phyloP scores from a whole-genome alignment of 164 flowering plant species.

The Malania oleifera region DNA sequence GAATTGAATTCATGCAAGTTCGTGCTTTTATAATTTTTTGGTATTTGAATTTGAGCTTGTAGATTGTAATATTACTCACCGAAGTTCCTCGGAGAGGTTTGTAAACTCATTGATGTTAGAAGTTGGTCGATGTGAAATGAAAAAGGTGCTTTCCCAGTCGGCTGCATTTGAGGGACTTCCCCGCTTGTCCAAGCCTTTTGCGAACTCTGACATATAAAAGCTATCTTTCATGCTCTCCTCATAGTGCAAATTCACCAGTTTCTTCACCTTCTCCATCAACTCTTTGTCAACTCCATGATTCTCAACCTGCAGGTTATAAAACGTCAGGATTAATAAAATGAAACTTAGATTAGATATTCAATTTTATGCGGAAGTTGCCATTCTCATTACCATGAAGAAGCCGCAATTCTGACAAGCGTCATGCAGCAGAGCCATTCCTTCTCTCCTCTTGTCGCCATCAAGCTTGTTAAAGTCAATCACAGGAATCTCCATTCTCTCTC shows the following conservation, averaged over 20 bases:
- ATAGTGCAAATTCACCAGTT: conserved; percentile 48
- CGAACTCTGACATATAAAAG: conserved; percentile 52
- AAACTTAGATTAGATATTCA: neutral
- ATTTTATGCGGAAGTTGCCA: neutral
- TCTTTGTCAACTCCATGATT: conserved; percentile 62
- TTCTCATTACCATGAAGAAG: conserved; percentile 47
- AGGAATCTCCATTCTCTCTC: conserved; percentile 50
- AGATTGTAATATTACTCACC: conserved; percentile 30
- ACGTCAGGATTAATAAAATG: neutral
- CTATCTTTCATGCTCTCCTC: conserved; percentile 44
- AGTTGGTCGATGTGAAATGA: conserved; percentile 57
- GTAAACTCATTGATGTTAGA: conserved; percentile 41
- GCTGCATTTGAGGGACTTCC: conserved; percentile 14
- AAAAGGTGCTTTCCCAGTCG: conserved; percentile 62
- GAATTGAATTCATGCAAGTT: too few species aligned
- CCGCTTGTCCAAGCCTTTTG: conserved; percentile 28
- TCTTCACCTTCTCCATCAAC: conserved; percentile 61
- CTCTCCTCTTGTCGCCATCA: conserved; percentile 40
- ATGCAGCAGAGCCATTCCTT: conserved; percentile 54
- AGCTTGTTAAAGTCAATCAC: conserved; percentile 51
- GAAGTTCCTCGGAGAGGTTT: conserved; percentile 38
- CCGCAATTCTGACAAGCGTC: conserved; percentile 79
- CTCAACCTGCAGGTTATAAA: conserved; percentile 39
- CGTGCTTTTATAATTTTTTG: too few species aligned
- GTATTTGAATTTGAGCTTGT: neutral